A percentile compares a stretch with the other conserved stretches of the same genome.
Evolutionary conservation across 139 green algal genomes (phyloP).

Genomic region (Picochlorum sp.): DNA sequence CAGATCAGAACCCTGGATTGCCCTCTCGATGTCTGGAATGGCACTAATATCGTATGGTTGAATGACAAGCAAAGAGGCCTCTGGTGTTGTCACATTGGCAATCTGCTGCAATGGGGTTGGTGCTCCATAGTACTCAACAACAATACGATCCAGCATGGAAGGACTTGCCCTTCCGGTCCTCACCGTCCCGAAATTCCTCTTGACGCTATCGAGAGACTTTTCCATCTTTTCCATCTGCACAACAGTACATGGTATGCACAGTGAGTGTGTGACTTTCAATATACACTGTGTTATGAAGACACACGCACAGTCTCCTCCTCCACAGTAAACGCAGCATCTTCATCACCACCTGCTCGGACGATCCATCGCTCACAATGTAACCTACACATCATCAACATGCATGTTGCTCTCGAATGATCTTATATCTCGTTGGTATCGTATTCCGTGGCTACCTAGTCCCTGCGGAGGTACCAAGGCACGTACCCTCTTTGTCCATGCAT

Average conservation of each 20-base stretch:
- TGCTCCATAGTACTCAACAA: constrained; percentile 89
- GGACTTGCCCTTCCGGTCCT: constrained; percentile 84
- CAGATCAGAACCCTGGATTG: constrained; percentile 73
- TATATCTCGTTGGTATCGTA: too few species aligned
- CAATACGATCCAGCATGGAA: constrained; percentile 82
- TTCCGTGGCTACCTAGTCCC: too few species aligned
- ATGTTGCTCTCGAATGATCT: too few species aligned
- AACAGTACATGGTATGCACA: neutral
- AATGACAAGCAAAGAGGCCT: constrained; percentile 75
- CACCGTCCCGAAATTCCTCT: constrained; percentile 75
- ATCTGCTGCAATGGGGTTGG: constrained; percentile 76
- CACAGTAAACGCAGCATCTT: constrained; percentile 1
- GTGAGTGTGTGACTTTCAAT: too few species aligned
- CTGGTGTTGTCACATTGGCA: constrained; percentile 72
- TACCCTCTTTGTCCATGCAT: too few species aligned
- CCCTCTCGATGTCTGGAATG: constrained; percentile 69
- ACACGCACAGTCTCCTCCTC: constrained; percentile 20
- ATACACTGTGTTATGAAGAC: neutral
- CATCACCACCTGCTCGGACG: neutral
- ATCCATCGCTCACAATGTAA: neutral
- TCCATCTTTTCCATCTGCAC: constrained; percentile 66
- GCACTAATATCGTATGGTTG: constrained; percentile 79
- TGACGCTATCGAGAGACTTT: constrained; percentile 56
- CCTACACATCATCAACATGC: too few species aligned
- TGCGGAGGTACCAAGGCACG: too few species aligned